Conservation (phyloP, 805 yeast species). For the Wickerhamiella musiphila region DNA sequence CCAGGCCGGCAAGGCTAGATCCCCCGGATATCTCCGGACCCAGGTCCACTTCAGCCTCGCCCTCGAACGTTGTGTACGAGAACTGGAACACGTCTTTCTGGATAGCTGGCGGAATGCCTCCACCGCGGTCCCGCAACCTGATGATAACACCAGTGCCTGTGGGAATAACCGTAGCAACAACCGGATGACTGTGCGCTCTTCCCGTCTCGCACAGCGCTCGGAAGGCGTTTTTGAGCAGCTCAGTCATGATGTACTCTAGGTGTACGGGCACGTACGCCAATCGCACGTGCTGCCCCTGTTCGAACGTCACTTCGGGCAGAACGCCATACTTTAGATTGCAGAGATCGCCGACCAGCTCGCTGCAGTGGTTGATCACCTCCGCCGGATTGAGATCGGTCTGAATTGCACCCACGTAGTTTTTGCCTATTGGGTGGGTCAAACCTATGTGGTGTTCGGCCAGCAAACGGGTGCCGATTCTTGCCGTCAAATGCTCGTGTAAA, state of each 20-base stretch:
- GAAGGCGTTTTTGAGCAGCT: slow-evolving; percentile 70
- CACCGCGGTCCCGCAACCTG: slow-evolving; percentile 72
- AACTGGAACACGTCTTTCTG: slow-evolving; percentile 63
- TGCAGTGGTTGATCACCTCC: slow-evolving; percentile 42
- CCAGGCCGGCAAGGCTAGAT: slow-evolving; percentile 76
- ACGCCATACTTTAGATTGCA: slow-evolving; percentile 72
- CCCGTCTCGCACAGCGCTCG: slow-evolving; percentile 70
- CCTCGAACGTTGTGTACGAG: slow-evolving; percentile 66
- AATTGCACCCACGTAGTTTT: slow-evolving; percentile 42
- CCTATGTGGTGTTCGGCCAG: slow-evolving; percentile 73
- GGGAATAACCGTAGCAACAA: slow-evolving; percentile 32
- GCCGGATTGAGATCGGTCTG: slow-evolving; percentile 50
- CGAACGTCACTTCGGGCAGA: slow-evolving; percentile 41
- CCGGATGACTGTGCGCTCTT: slow-evolving; percentile 25
- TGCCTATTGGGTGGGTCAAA: slow-evolving; percentile 31
- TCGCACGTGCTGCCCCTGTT: slow-evolving; percentile 35
- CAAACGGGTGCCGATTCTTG: slow-evolving; percentile 73
- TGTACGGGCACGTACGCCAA: slow-evolving; percentile 81
- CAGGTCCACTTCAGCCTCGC: slow-evolving; percentile 37
- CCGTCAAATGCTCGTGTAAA: slow-evolving; percentile 59
- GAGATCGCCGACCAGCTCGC: slow-evolving; percentile 66
- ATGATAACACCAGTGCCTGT: slow-evolving; percentile 40
- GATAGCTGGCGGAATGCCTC: slow-evolving; percentile 60
- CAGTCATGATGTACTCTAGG: slow-evolving; percentile 74
- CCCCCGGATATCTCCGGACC: slow-evolving; percentile 63